phyloP scores from a whole-genome alignment of 257 asterid genomes.

The Solanum pimpinellifolium region DNA sequence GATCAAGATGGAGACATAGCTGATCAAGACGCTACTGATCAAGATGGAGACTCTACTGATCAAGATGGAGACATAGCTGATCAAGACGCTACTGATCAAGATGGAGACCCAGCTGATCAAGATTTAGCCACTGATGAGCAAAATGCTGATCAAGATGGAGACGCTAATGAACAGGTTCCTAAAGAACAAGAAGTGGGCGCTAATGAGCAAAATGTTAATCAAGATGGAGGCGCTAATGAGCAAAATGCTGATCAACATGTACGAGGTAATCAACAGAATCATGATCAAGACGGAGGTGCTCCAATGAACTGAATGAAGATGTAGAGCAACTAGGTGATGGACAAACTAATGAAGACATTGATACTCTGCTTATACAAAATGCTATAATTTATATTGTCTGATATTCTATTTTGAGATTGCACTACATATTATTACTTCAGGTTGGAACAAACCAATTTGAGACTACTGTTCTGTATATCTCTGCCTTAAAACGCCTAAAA shows the following conservation, averaged over 20 bases:
- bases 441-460: not conserved
- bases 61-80: not conserved
- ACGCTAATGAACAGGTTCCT: not conserved
- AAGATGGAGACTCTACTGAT: no score
- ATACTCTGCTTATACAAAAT: not conserved
- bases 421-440: not conserved
- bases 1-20: no score
- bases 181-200: not conserved
- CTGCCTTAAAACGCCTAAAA: no score
- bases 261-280: not conserved
- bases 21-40: no score
- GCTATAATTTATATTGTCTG: not conserved
- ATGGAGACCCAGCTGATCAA: not conserved
- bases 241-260: not conserved
- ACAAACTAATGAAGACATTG: not conserved
- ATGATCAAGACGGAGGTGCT: not conserved
- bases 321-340: not conserved
- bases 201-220: not conserved
- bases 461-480: not conserved
- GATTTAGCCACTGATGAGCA: not conserved
- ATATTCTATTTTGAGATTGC: not conserved
- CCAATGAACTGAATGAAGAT: not conserved
- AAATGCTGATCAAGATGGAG: not conserved
- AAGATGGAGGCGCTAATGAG: not conserved
- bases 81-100: not conserved